Evolutionary conservation across 352 stramenopile species (phyloP).

Genomic region (Globisporangium middletonii): DNA sequence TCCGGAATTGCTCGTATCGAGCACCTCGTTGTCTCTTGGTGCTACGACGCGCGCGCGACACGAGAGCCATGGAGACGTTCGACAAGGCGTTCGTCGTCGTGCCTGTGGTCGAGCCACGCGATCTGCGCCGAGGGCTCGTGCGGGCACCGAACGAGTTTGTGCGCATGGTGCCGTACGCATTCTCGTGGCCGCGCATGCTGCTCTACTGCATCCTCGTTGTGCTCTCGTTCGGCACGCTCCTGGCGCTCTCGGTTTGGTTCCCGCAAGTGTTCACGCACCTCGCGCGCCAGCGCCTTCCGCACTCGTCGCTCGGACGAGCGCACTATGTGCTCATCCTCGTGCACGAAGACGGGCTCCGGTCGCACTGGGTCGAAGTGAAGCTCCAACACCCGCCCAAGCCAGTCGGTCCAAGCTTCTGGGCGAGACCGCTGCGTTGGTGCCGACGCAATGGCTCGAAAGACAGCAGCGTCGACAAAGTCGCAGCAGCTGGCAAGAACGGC

Average conservation of each 20-base stretch:
- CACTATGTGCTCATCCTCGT: constrained; percentile 40
- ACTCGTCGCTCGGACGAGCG: constrained; percentile 21
- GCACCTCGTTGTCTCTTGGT: too few species aligned
- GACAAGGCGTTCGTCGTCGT: neutral
- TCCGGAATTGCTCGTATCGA: neutral
- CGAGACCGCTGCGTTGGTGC: neutral
- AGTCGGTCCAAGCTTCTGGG: neutral
- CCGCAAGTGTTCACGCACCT: constrained; percentile 57
- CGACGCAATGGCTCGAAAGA: neutral
- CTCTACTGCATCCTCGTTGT: constrained; percentile 30
- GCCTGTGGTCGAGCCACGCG: neutral
- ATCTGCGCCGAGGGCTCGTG: neutral
- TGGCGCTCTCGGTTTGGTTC: constrained; percentile 44
- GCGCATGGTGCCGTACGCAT: constrained; percentile 40
- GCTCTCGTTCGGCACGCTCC: constrained; percentile 17
- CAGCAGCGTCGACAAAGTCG: neutral
- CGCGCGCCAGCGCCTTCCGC: constrained; percentile 19
- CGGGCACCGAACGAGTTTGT: neutral
- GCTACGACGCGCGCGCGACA: neutral
- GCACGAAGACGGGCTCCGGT: constrained; percentile 20
- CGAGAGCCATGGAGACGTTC: neutral
- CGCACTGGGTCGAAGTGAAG: constrained; percentile 29
- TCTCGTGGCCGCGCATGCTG: constrained; percentile 18
- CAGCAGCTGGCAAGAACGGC: neutral
- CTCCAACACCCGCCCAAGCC: constrained; percentile 14